These are phyloP conservation scores for Leccinellum albellum DNA, from an alignment of 768 basidiomycete genomes.

Conservation along the genomic window DNA sequence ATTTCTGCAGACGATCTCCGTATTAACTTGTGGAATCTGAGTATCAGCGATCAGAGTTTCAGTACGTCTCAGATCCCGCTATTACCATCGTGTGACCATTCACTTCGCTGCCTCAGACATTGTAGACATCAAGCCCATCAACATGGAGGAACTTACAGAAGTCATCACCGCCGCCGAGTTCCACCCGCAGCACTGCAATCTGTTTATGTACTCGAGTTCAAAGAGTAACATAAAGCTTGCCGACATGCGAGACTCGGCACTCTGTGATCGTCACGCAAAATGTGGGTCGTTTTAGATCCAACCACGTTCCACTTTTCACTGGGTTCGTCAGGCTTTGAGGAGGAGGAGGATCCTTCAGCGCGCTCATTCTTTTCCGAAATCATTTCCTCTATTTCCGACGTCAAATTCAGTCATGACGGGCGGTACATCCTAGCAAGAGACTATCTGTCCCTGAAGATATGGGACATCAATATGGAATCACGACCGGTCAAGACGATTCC, in stretches of 20 bases:
- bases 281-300: slow-evolving; percentile 49
- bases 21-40: slow-evolving; percentile 97
- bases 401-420: slow-evolving; percentile 97
- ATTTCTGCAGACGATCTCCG: slow-evolving; percentile 98
- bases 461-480: slow-evolving; percentile 99
- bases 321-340: slow-evolving; percentile 78
- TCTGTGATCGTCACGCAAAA: slow-evolving; percentile 96
- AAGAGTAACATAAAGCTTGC: slow-evolving; percentile 99
- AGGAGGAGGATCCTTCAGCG: slow-evolving; percentile 95
- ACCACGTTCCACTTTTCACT: slow-evolving; percentile 8
- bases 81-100: slow-evolving; percentile 1
- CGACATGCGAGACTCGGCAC: slow-evolving; percentile 97
- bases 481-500: slow-evolving; percentile 96
- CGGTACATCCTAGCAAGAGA: slow-evolving; percentile 96
- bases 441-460: slow-evolving; percentile 97
- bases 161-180: slow-evolving; percentile 99
- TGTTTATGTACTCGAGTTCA: slow-evolving; percentile 99
- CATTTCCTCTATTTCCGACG: slow-evolving; percentile 98
- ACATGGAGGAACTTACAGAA: slow-evolving; percentile 99
- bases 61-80: slow-evolving; percentile 56
- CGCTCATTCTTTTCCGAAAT: slow-evolving; percentile 99
- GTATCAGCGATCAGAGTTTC: slow-evolving; percentile 98
- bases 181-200: slow-evolving; percentile 94
- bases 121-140: slow-evolving; percentile 98
- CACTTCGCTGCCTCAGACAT: slow-evolving; percentile 61